Base-by-base conservation (phyloP, 2,329 filamentous ascomycete genomes). In the Sclerotinia glacialis region DNA sequence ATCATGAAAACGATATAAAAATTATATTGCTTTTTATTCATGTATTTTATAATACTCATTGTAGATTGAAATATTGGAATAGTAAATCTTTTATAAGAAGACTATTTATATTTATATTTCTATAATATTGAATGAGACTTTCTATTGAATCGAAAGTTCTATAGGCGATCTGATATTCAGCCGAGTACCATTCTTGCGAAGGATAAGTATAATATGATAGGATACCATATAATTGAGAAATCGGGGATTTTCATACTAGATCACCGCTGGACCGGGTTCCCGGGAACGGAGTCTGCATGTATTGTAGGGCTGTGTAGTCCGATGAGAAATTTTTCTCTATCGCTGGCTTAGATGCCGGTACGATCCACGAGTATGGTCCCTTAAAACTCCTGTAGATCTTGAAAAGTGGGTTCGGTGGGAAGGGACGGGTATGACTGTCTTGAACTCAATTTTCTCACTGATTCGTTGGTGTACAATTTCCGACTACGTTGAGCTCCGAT, bases 291-390 rank as follows among this genome's bases (percentile, higher is more conserved):
- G 28, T 54, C 52, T 54, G 52, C 52, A 54, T 54, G 31, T 14
- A 54, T 54, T 31, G n/a, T 37, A 54, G 52, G 52, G 52, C 52
- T 54, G 52, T 21, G 52, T 54, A 54, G 14, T 54, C 31, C 21
- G 52, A 34, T 1, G 11, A 46, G 23, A 37, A 37, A 3, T 40
- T 55, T 7, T 55, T 18, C n/a, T 23, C 21, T 31, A 8, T 54
- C 5, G 8, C 6, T 23, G 28, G 31, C 21, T 34, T 21, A 55
- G 31, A 55, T 55, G 1, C 31, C 21, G 34, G 37, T 23, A 37
- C 31, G 28, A 55, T 23, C n/a, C 21, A 55, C 4, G n/a, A 40
- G 37, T 40, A 16, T 40, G 37, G 37, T 40, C 37, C 34, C 21
- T 18, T n/a, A 12, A 9, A 34, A 37, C 2, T 55, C 34, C 3